A percentile compares a stretch with the other conserved stretches of the same genome.
These are phyloP conservation scores for Ophiostoma angusticollis DNA, from an alignment of 2,329 filamentous ascomycete genomes.

Conservation along the genomic window DNA sequence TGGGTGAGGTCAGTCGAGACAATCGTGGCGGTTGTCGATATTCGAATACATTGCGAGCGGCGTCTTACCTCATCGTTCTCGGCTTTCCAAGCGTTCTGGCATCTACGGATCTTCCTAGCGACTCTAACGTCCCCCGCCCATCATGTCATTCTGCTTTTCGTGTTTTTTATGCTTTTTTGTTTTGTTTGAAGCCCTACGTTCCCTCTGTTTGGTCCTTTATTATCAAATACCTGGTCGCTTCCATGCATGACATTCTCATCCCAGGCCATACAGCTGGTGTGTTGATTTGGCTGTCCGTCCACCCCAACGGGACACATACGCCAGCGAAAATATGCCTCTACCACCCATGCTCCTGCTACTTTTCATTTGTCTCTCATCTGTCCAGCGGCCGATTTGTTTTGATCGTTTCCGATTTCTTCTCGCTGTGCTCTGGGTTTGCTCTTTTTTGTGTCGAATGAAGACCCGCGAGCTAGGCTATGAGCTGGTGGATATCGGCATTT, in stretches of 20 bases:
- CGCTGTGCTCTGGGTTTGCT: too few relatives aligned
- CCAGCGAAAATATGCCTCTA: too few relatives aligned
- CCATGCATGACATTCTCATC: not conserved
- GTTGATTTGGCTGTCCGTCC: not conserved
- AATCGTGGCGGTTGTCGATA: slow-evolving; percentile 1
- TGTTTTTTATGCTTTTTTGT: not conserved
- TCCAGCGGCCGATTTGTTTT: too few relatives aligned
- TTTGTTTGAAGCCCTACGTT: not conserved
- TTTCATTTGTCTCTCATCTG: too few relatives aligned
- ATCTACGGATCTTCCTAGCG: too few relatives aligned
- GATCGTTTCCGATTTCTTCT: too few relatives aligned
- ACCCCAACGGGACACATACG: too few relatives aligned
- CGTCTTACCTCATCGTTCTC: slow-evolving; percentile 5
- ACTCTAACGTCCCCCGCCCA: too few relatives aligned
- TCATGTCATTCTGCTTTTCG: not conserved
- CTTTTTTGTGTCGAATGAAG: too few relatives aligned
- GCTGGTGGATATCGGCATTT: too few relatives aligned
- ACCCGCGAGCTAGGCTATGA: too few relatives aligned
- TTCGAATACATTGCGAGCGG: slow-evolving; percentile 8
- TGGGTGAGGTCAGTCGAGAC: slow-evolving; percentile 6
- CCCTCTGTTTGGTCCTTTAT: not conserved
- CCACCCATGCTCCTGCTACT: too few relatives aligned
- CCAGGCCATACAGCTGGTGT: not conserved
- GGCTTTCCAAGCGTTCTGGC: not conserved
- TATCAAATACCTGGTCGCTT: not conserved